Evolutionary conservation across 2,329 filamentous ascomycete species (phyloP), one percentile per base, ranked within the genome.

Genomic region (Xylaria digitata): DNA sequence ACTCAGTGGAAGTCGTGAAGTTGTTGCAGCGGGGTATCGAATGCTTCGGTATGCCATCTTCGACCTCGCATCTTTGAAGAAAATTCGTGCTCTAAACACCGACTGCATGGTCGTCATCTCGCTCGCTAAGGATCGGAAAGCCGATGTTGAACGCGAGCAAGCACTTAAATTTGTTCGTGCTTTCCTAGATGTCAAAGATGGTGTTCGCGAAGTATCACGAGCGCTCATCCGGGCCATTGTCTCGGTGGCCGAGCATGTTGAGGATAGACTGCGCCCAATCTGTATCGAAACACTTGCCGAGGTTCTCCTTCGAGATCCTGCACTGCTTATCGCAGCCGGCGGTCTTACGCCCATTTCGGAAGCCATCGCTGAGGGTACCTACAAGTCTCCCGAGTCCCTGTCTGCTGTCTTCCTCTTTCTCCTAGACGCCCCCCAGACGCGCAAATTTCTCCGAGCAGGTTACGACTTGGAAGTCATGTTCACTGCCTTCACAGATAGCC

Each of bases 71-170:
- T 99, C 96, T 2, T 84, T 99, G 26, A 92, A 92, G 77, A 97
- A 90, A 56, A 97, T 99, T 68, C 89, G 95, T 63, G 86, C 87
- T 15, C 83, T 98, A 21, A 94, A 97, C 72, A 98, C 94, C 0
- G 96, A 99, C 78, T 95, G 93, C 74, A 84, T 98, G 21, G 94
- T 97, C 32, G 93, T 97, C 45, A 85, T 95, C 67, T 98, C 96
- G 0, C 83, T 99, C 40, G 93, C 96, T 71, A 98, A 98, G 77
- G 96, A 98, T 78, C 91, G 92, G 75, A 98, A 97, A 79, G 93
- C 95, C n/a, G 94, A 95, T 73, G 92, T 99, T 19, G 96, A 99
- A 81, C 88, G 96, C 61, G 96, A 99, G 79, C 96, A 99, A 80
- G 96, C 96, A 13, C 83, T 99, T 74, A 99, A 99, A 78, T 97